Evolutionary conservation across 129 eudicot genomes (phyloP).

Genomic region (Arctium minus): DNA sequence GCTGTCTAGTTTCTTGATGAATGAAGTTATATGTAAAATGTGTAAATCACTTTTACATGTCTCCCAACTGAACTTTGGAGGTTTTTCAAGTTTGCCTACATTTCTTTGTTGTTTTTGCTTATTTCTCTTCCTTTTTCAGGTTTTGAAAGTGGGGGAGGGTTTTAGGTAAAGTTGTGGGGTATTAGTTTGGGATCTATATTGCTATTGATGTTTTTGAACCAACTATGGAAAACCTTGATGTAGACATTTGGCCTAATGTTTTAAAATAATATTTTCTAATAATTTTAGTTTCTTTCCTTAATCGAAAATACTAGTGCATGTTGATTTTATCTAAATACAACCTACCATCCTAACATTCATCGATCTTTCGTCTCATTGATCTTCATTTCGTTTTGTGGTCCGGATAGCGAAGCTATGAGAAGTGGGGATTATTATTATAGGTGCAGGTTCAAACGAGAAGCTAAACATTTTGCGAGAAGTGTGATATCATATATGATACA

Average conservation of each 20-base stretch:
- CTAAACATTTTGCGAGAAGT: no score
- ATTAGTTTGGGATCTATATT: conserved; percentile 7
- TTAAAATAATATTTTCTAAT: neutral
- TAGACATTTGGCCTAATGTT: conserved; percentile 27
- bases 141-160: conserved; percentile 19
- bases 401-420: neutral
- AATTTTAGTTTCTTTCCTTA: neutral
- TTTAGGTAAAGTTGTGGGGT: conserved; percentile 19
- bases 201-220: conserved; percentile 16
- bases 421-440: neutral
- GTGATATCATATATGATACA: no score
- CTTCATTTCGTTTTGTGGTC: neutral
- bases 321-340: neutral
- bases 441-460: no score
- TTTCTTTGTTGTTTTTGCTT: conserved; percentile 12
- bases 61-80: neutral
- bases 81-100: neutral
- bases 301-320: conserved; percentile 15
- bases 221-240: conserved; percentile 24
- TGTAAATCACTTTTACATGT: neutral
- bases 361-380: neutral
- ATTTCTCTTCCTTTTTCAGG: conserved; percentile 1
- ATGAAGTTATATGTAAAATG: neutral
- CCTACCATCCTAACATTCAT: neutral
- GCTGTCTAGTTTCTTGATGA: conserved; percentile 17